Evolutionary conservation across 2,329 filamentous ascomycete genomes (phyloP).

Genomic region (Ophiostoma quercus): DNA sequence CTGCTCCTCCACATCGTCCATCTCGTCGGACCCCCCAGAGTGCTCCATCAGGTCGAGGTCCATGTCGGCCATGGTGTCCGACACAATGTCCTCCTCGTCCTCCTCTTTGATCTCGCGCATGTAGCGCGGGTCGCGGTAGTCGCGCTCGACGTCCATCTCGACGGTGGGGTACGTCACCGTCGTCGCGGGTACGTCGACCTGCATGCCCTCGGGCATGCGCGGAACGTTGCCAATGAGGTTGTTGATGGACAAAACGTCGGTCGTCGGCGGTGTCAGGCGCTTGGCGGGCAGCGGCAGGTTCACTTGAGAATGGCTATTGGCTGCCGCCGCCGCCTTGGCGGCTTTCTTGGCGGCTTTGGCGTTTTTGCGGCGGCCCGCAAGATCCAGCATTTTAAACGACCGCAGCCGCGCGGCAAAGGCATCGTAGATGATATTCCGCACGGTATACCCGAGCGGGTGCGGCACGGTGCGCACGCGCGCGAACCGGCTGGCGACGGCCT

Average conservation of each 20-base stretch:
- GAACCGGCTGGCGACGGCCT: conserved; percentile 26
- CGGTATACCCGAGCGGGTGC: conserved; percentile 25
- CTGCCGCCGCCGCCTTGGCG: background rate
- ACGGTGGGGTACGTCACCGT: background rate
- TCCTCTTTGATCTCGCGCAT: conserved; percentile 9
- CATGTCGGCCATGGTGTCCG: conserved; percentile 7
- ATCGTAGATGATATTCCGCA: conserved; percentile 26
- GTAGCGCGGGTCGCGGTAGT: conserved; percentile 12
- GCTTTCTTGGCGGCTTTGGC: background rate
- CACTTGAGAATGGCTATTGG: background rate
- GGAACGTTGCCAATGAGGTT: conserved; percentile 23
- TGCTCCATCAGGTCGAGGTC: conserved; percentile 18
- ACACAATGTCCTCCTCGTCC: conserved; percentile 11
- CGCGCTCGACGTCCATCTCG: conserved; percentile 23
- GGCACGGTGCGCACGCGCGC: conserved; percentile 17
- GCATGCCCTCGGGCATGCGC: conserved; percentile 1
- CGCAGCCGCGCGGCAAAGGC: conserved; percentile 27
- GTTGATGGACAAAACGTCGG: conserved; percentile 19
- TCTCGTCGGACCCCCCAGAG: conserved; percentile 14
- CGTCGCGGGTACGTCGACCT: background rate
- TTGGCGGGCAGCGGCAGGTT: background rate
- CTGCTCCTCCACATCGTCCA: conserved; percentile 14
- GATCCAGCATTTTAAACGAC: conserved; percentile 26
- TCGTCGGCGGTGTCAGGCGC: conserved; percentile 10
- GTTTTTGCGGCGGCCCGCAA: conserved; percentile 21